phyloP scores from a whole-genome alignment of 768 basidiomycete genomes.

The Phylloporus sp. region DNA sequence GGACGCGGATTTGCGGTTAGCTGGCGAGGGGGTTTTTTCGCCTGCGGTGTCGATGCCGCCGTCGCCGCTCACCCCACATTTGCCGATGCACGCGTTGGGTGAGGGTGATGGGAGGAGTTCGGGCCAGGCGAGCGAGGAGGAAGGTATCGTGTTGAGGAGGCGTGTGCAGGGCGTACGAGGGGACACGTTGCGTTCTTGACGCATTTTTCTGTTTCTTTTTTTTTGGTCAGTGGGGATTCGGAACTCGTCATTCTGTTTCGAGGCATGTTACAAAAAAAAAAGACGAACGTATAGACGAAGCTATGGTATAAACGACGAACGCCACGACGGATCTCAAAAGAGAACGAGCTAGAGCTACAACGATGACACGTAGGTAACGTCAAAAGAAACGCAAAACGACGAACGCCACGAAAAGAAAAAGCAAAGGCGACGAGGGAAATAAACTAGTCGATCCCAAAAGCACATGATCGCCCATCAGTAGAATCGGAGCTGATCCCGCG shows the following conservation, averaged over 20 bases:
- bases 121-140: constrained; percentile 8
- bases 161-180: constrained; percentile 9
- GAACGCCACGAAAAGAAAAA: background rate
- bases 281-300: constrained; percentile 14
- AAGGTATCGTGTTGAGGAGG: constrained; percentile 18
- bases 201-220: background rate
- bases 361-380: constrained; percentile 7
- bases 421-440: background rate
- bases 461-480: constrained; percentile 16
- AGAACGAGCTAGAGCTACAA: constrained; percentile 25
- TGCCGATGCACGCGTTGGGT: constrained; percentile 16
- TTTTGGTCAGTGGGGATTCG: background rate
- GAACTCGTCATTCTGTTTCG: no score
- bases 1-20: constrained; percentile 47
- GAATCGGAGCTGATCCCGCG: constrained; percentile 83
- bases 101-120: constrained; percentile 9
- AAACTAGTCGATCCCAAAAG: no score
- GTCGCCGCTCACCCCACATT: constrained; percentile 53
- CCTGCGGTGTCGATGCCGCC: constrained; percentile 63
- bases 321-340: constrained; percentile 8
- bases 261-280: constrained; percentile 3
- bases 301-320: constrained; percentile 13
- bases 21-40: constrained; percentile 71
- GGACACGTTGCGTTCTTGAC: constrained; percentile 7
- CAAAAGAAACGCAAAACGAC: background rate